Conservation (phyloP, 768 basidiomycete species). For the Boletus fagicola region DNA sequence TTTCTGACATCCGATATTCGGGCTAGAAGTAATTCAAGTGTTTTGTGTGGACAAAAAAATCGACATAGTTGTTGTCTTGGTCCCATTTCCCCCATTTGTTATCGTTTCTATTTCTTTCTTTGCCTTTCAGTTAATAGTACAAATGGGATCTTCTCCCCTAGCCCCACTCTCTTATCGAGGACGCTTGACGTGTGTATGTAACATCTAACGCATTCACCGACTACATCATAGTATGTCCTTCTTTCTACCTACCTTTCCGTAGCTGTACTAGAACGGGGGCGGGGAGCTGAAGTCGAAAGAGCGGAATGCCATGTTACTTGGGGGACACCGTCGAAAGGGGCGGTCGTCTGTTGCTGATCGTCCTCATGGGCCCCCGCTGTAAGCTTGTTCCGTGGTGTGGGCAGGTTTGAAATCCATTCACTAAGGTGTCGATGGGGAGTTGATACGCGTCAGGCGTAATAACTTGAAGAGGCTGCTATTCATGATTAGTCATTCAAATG, state of each 20-base stretch:
- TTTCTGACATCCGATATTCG: neutral
- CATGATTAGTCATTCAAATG: too few species aligned
- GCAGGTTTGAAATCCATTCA: too few species aligned
- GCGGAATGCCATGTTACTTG: constrained; percentile 11
- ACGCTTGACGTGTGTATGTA: constrained; percentile 21
- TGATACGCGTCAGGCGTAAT: too few species aligned
- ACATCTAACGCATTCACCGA: constrained; percentile 14
- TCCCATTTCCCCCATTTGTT: constrained; percentile 16
- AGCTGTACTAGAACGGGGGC: constrained; percentile 17
- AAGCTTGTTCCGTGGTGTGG: too few species aligned
- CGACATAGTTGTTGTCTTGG: constrained; percentile 13
- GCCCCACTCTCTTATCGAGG: constrained; percentile 11
- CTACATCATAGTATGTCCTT: constrained; percentile 7
- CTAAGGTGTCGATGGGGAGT: too few species aligned
- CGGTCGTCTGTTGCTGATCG: neutral
- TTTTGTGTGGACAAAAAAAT: constrained; percentile 20
- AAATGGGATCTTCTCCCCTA: constrained; percentile 8
- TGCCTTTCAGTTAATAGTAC: constrained; percentile 8
- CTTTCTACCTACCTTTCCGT: constrained; percentile 11
- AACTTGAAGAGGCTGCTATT: too few species aligned
- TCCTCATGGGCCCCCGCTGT: neutral
- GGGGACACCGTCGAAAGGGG: constrained; percentile 10
- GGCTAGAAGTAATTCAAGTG: constrained; percentile 14
- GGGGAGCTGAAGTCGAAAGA: constrained; percentile 5
- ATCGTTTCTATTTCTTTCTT: constrained; percentile 12